Evolutionary conservation across 192 early-diverging fungal species (phyloP), one percentile per base, ranked within the genome.

Genomic region (Linnemannia exigua): DNA sequence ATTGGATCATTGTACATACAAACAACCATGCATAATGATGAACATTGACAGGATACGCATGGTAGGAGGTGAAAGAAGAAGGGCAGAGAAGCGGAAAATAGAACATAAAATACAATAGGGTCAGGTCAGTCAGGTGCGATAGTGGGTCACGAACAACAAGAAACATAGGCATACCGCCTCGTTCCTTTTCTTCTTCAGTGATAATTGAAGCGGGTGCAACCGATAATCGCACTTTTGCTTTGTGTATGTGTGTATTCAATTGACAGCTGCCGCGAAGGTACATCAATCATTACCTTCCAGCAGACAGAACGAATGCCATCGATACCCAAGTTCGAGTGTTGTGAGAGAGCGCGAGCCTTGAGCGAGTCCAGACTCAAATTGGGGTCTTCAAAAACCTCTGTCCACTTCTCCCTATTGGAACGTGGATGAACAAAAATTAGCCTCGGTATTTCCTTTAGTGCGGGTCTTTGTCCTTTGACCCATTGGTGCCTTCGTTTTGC

Each of bases 281-380:
- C 41, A 17, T 11, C 46, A 20, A 22, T 69, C 67, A 38, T 9
- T 69, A 91, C 92, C 89, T 91, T 92, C 92, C 92, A 92, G 51
- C 90, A 92, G 19, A 92, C 88, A 48, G 92, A 92, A 16, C 92
- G 87, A 47, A 92, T 80, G 15, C 90, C 88, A 33, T 89, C 70
- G 69, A 79, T 84, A 74, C 90, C 91, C n/a, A 91, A 63, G 75
- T 87, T 90, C 0, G 90, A 88, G 33, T 83, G 54, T 37, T 79
- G 84, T 9, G 74, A 76, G 37, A 91, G 61, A 41, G 88, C 91
- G 33, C 89, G 87, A 38, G 90, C 81, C 58, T 87, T 79, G 36
- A 92, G 85, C 14, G 88, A 88, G 17, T 79, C 82, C 33, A 87
- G 41, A 35, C 88, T 82, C 33, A 92, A 77, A 48, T 87, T 89